Conservation (phyloP, 176 grass and related monocot genomes). For the Coix lacrymajobi region DNA sequence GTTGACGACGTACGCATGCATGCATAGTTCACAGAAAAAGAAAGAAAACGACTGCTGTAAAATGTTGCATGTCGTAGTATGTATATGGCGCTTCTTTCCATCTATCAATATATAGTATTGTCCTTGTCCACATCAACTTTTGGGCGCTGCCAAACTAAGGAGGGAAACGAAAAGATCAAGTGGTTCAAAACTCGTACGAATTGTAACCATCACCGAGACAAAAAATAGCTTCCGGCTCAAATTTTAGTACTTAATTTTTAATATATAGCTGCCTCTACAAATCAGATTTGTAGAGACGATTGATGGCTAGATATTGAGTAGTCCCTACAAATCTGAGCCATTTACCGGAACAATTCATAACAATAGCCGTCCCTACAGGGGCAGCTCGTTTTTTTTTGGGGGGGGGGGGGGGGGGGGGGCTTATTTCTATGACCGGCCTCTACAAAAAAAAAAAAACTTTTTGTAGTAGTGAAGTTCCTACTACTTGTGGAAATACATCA, state of each 20-base stretch:
- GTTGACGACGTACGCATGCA: conserved; percentile 14
- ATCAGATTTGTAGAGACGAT: no score
- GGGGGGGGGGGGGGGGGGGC: no score
- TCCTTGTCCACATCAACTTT: neutral
- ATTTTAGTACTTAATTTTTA: neutral
- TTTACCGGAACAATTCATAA: no score
- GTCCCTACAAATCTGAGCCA: no score
- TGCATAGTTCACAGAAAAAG: neutral
- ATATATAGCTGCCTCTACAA: no score
- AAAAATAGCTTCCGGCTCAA: neutral
- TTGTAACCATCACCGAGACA: neutral
- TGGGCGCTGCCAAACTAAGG: neutral
- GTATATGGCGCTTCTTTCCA: neutral
- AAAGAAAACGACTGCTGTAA: neutral
- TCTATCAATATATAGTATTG: neutral
- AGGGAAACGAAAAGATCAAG: neutral
- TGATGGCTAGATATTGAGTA: no score
- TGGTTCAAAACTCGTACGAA: neutral
- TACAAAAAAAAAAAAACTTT: no score
- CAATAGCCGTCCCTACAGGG: no score
- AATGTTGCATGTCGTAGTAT: neutral
- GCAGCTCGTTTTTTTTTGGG: no score
- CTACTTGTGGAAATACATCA: neutral
- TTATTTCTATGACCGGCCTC: no score
- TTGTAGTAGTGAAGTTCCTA: no score